Base-by-base conservation (phyloP, 768 basidiomycete genomes). In the Kwoniella dendrophila region DNA sequence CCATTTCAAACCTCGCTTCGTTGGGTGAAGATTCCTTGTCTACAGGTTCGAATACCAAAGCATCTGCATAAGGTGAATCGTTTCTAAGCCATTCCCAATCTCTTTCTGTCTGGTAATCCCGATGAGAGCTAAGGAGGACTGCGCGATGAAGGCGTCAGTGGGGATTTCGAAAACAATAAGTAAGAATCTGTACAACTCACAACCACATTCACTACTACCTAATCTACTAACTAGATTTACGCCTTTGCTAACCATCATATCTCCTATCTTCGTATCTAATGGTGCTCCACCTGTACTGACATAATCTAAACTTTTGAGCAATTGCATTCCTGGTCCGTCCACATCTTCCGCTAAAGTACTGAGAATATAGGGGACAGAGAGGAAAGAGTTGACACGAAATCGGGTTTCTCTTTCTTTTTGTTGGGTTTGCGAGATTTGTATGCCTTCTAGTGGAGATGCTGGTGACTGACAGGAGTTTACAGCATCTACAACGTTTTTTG, bases 271-370 rank as follows among this genome's bases (percentile, higher is more conserved):
- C 18, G 82, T 81, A 48, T 85, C 84, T 58, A 85, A 76, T 4
- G 86, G 78, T 14, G 83, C 82, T 5, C 85, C 85, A 16, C 83
- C 83, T 44, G 81, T 85, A 54, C 79, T 81, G 33, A 85, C 83
- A 24, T 83, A 66, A 33, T 84, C 81, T 73, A 85, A 82, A 11
- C 67, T 63, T 24, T 63, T 72, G 2, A 86, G 78, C 41, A 81
- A 75, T 2, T 76, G 63, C 16, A 59, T 73, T 3, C 61, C 70
- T 11, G 60, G 63, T 20, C 83, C 83, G 51, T 82, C 79, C 5
- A 67, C 58, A 1, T 81, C 81, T 69, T 85, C 84, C 0, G 79
- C 80, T 1, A 86, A 74, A 0, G 85, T 72, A 70, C 84, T 77
- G 18, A 81, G 76, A 38, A 81, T 77, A 48, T 79, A 80, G 4